Evolutionary conservation across 2,329 filamentous ascomycete genomes (phyloP), one percentile per base, ranked within the genome.

Genomic region (Hypoxylon sp.): DNA sequence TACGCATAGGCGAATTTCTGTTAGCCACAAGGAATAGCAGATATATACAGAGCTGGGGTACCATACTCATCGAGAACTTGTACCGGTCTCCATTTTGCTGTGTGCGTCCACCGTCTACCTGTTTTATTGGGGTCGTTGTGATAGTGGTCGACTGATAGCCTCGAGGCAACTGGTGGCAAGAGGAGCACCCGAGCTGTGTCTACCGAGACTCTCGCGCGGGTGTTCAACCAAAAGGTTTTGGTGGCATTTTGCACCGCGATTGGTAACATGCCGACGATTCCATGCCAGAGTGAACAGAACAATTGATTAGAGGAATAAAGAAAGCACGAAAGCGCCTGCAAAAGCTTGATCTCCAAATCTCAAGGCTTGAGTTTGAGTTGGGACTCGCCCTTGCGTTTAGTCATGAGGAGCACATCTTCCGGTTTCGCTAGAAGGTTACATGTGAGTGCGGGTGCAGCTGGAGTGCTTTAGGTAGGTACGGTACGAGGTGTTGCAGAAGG

Each of bases 11-110:
- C 32, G 55, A 71, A 64, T 62, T 63, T 59, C 67, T 25, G 49
- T 70, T 34, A 73, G 71, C 63, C 48, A 61, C 60, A 32, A 56
- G 45, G 56, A 64, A 55, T 36, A 36, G 32, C 19, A 57, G 32
- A 32, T 49, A 36, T 59, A 49, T 36, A 38, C 25, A 49, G 45
- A 41, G n/a, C 14, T 63, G 38, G 61, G 60, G 21, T 19, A 41
- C 48, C 86, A 73, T 81, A 91, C 89, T 91, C 88, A 76, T 91
- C 89, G 14, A 91, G 79, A 23, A 89, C 85, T 64, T 87, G 87
- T 55, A 89, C 86, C 2, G 89, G 88, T 65, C 89, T 84, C 89
- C 88, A 91, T 79, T 85, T 83, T 32, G 81, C 73, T 5, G 75
- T 75, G 73, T 74, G 76, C 65, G 69, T 76, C 75, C 70, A 75